Evolutionary conservation across 352 stramenopile genomes (phyloP).

Genomic region (Pythium coloratum): DNA sequence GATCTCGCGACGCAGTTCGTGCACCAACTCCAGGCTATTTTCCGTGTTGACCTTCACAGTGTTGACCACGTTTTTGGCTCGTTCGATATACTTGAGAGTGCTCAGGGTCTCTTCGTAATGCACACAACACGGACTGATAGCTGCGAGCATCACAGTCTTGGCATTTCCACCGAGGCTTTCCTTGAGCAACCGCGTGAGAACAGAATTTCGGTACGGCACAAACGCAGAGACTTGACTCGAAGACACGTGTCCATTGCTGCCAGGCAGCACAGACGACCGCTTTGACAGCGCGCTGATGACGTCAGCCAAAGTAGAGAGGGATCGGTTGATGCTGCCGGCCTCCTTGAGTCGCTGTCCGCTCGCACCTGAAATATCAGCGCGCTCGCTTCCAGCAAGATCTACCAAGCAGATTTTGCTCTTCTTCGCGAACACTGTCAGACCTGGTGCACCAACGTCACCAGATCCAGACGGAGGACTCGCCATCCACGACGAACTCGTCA

Average conservation of each 20-base stretch:
- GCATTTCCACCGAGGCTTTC: slow-evolving; percentile 80
- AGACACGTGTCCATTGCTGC: background rate
- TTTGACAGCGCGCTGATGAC: slow-evolving; percentile 78
- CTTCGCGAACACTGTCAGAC: slow-evolving; percentile 23
- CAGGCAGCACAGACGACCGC: slow-evolving; percentile 17
- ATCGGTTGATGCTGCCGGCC: slow-evolving; percentile 80
- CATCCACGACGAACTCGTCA: background rate
- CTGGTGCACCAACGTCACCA: background rate
- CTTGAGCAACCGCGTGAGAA: slow-evolving; percentile 82
- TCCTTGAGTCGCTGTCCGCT: slow-evolving; percentile 63
- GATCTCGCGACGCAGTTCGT: slow-evolving; percentile 39
- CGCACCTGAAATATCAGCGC: slow-evolving; percentile 47
- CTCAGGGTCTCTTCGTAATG: slow-evolving; percentile 89
- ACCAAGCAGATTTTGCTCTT: slow-evolving; percentile 77
- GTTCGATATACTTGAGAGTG: slow-evolving; percentile 82
- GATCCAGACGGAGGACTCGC: background rate
- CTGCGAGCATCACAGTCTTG: slow-evolving; percentile 87
- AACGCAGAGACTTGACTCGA: slow-evolving; percentile 38
- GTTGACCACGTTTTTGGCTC: slow-evolving; percentile 57
- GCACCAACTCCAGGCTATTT: slow-evolving; percentile 32
- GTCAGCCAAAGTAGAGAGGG: slow-evolving; percentile 78
- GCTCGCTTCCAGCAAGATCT: slow-evolving; percentile 71
- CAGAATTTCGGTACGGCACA: slow-evolving; percentile 89
- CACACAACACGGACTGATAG: slow-evolving; percentile 76
- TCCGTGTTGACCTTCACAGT: slow-evolving; percentile 38